Percentiles rank a stretch among this genome's conserved stretches.
Conservation (phyloP, 176 grass and related monocot genomes). For the Carex parvula region DNA sequence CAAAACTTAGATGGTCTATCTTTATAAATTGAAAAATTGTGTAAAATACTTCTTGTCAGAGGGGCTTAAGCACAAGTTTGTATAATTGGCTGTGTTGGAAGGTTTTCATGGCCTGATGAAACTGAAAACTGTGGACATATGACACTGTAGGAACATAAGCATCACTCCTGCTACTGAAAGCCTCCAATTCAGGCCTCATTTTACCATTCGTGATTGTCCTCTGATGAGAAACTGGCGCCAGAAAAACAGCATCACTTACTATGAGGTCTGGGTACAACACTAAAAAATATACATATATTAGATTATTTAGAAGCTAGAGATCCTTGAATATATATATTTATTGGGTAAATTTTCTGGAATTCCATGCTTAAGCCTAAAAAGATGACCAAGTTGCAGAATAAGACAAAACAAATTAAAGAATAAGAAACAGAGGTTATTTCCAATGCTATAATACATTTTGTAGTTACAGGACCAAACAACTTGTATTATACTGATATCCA, state of each 20-base stretch:
- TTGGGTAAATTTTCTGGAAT: not conserved
- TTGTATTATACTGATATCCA: too few species aligned
- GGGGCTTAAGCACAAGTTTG: too few species aligned
- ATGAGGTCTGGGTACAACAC: not conserved
- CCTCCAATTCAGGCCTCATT: not conserved
- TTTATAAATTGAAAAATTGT: too few species aligned
- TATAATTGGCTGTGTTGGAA: not conserved
- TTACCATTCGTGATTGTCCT: not conserved
- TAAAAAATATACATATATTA: too few species aligned
- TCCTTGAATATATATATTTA: not conserved
- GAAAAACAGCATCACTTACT: not conserved
- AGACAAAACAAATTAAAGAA: too few species aligned
- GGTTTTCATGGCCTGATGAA: not conserved
- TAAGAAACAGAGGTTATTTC: too few species aligned
- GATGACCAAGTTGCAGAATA: too few species aligned
- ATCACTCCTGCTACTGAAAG: not conserved
- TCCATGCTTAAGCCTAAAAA: not conserved
- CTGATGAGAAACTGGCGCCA: not conserved
- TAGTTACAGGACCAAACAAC: too few species aligned
- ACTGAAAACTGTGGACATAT: not conserved
- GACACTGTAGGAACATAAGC: not conserved
- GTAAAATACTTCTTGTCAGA: too few species aligned
- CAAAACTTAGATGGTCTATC: too few species aligned
- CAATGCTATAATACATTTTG: too few species aligned
- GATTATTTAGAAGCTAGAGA: not conserved